These are phyloP conservation scores for Brassica rapa DNA, from an alignment of 345 rosid species.

Conservation along the genomic window DNA sequence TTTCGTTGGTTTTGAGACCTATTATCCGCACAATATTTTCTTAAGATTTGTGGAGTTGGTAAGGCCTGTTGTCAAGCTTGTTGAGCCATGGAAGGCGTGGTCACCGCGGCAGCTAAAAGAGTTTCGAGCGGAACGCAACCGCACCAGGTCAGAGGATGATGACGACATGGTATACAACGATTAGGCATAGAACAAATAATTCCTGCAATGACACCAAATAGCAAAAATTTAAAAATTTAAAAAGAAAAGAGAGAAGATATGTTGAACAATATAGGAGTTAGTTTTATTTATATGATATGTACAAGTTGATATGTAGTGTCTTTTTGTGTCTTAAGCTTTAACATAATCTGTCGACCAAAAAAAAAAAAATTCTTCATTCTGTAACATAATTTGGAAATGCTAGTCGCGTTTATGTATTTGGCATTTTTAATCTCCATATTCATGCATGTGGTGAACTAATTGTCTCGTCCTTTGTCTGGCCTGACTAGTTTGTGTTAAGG, in stretches of 20 bases:
- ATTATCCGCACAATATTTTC: constrained; percentile 31
- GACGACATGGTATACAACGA: not conserved
- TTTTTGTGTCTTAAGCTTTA: not conserved
- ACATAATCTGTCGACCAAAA: too few relatives aligned
- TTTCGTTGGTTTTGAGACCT: constrained; percentile 36
- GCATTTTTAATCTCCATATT: too few relatives aligned
- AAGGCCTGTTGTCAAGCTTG: constrained; percentile 37
- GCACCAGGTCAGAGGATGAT: not conserved
- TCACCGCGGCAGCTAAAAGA: constrained; percentile 34
- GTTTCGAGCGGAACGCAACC: constrained; percentile 16
- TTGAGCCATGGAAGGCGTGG: constrained; percentile 43
- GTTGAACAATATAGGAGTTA: not conserved
- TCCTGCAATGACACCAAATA: constrained; percentile 17
- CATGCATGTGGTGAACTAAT: too few relatives aligned
- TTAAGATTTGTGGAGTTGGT: constrained; percentile 35
- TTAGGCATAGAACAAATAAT: constrained; percentile 22
- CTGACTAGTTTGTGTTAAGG: too few relatives aligned
- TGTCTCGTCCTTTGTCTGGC: too few relatives aligned
- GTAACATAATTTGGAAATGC: not conserved
- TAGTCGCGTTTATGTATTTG: not conserved
- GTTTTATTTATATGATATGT: not conserved
- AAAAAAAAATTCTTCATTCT: not conserved
- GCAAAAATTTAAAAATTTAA: not conserved
- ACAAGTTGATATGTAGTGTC: not conserved
- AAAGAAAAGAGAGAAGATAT: not conserved